A percentile compares a stretch with the other conserved stretches of the same genome.
These are phyloP conservation scores for Zygoascus sp. DNA, from an alignment of 1,139 yeast genomes.

Conservation along the genomic window DNA sequence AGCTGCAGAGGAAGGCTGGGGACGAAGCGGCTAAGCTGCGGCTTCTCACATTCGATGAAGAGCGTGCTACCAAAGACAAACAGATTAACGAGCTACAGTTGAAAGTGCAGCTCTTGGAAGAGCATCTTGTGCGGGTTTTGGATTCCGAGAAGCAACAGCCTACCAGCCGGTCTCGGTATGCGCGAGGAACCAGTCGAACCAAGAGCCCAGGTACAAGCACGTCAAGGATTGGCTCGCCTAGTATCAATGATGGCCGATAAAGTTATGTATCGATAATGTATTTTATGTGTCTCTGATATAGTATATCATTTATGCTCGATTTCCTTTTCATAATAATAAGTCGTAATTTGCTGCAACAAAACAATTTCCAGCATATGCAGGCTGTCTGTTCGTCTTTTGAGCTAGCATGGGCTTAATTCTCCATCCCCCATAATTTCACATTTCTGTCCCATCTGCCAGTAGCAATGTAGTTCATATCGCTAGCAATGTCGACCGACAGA, in stretches of 20 bases:
- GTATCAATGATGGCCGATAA: constrained; percentile 4
- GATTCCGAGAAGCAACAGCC: constrained; percentile 31
- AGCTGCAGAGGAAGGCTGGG: constrained; percentile 34
- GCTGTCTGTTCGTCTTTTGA: background rate
- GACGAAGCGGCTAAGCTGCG: constrained; percentile 28
- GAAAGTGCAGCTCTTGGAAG: constrained; percentile 31
- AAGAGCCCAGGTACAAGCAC: constrained; percentile 26
- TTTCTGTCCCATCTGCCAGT: constrained; percentile 85
- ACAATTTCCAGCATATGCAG: background rate
- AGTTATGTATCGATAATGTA: background rate
- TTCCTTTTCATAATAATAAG: background rate
- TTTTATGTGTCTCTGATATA: background rate
- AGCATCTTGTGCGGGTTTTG: constrained; percentile 33
- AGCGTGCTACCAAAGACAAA: constrained; percentile 29
- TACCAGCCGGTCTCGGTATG: constrained; percentile 32
- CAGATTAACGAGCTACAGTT: constrained; percentile 30
- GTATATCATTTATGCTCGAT: background rate
- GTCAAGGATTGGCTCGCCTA: constrained; percentile 15
- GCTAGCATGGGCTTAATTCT: background rate
- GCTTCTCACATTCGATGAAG: constrained; percentile 30
- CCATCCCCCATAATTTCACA: constrained; percentile 53
- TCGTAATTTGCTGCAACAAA: background rate
- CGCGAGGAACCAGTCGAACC: constrained; percentile 30
- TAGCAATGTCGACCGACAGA: constrained; percentile 60
- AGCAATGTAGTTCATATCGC: constrained; percentile 43